Evolutionary conservation across 257 asterid species (phyloP), one percentile per base, ranked within the genome.

Genomic region (Scutellaria minor): DNA sequence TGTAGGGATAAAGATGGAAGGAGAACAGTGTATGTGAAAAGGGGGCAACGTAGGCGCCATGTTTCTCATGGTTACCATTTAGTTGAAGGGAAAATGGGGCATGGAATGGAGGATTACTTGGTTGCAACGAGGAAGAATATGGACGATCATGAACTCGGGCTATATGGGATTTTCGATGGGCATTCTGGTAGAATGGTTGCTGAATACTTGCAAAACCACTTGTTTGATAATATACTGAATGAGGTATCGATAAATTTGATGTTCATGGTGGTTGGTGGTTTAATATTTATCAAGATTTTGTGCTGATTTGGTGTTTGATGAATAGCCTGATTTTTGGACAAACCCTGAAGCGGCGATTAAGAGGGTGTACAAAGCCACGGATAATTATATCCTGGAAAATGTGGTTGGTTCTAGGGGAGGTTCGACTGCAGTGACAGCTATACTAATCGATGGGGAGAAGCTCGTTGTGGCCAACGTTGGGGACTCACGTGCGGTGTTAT

Each of bases 161-260:
- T 83, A 9, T 87, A 80, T 7, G 86, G 83, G 42, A 85, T 85
- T 42, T 87, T 83, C 45, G 87, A 85, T 45, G 89, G 93, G n/a
- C 89, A 85, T 41, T 78, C 82, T 31, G 86, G 86, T 62, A 45
- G 68, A 0, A 35, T 80, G 11, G 90, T 83, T 50, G 81, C 89
- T 1, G 81, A 83, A 54, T 87, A 85, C 77, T 70, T 87, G 75
- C 79, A 80, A 24, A 39, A 46, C 54, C 83, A 74, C 75, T 71
- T 87, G 11, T 87, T 85, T 22, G 74, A 82, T 4, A 60, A 85
- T 55, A 83, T 87, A 51, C 66, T 87, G 7, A 70, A 63, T 7
- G 77, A 82, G 86, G 93, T 85, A 78, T 8, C 0, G 9, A 6
- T 46, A 44, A 6, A 7, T 31, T 65, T 64, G 47, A 51, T 71